Conservation (phyloP, 345 rosid genomes). For the Alliaria petiolata region DNA sequence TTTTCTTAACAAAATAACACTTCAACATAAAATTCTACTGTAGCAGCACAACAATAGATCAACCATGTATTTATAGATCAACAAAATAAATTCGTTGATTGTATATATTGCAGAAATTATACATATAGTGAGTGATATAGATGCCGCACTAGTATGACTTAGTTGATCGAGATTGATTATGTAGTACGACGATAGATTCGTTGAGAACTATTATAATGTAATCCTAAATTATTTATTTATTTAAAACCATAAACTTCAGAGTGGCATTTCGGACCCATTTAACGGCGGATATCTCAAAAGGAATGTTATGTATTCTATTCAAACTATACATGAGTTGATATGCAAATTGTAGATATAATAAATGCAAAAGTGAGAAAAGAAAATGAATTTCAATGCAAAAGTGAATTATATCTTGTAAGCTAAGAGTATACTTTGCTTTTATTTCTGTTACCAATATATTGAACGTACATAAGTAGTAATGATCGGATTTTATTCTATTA, state of each 20-base stretch:
- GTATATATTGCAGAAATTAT: conserved; percentile 16
- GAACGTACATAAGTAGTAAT: neutral
- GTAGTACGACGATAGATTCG: conserved; percentile 38
- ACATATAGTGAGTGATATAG: conserved; percentile 1
- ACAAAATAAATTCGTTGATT: conserved; percentile 15
- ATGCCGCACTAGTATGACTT: conserved; percentile 35
- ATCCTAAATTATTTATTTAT: neutral
- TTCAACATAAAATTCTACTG: neutral
- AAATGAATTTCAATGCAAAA: conserved; percentile 3
- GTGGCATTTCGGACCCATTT: conserved; percentile 44
- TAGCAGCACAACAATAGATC: neutral
- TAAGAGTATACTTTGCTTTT: conserved; percentile 10
- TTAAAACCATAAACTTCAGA: conserved; percentile 11
- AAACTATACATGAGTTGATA: conserved; percentile 16
- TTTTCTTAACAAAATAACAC: no score
- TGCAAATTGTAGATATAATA: conserved; percentile 9
- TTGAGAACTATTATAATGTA: conserved; percentile 23
- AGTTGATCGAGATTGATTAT: conserved; percentile 37
- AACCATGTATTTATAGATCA: no score
- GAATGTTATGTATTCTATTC: conserved; percentile 21
- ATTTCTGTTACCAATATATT: conserved; percentile 10
- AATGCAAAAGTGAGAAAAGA: conserved; percentile 1
- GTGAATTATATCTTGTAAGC: conserved; percentile 19
- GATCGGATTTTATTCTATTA: neutral
- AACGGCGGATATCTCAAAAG: conserved; percentile 45